Evolutionary conservation across 768 basidiomycete genomes (phyloP).

Genomic region (Macrolepiota fuliginosa): DNA sequence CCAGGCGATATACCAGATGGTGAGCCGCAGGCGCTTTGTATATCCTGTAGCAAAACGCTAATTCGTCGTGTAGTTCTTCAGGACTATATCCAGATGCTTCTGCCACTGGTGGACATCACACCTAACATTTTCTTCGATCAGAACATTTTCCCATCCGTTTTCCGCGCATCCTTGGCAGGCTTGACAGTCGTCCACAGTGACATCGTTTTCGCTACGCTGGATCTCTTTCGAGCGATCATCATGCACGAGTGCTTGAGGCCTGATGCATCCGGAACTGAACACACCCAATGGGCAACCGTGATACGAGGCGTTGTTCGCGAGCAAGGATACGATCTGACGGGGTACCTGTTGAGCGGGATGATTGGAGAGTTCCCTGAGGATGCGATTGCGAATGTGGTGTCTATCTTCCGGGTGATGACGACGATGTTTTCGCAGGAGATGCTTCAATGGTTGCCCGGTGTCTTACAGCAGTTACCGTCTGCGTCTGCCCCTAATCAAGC

Average conservation of each 20-base stretch:
- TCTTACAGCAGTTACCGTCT: slow-evolving; percentile 69
- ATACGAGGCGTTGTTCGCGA: slow-evolving; percentile 63
- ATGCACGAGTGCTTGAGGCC: slow-evolving; percentile 63
- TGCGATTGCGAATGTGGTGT: slow-evolving; percentile 64
- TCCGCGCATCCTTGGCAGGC: slow-evolving; percentile 72
- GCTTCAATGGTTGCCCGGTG: slow-evolving; percentile 66
- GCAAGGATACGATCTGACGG: slow-evolving; percentile 71
- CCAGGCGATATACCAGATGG: slow-evolving; percentile 86
- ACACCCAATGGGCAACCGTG: slow-evolving; percentile 55
- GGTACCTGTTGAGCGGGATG: slow-evolving; percentile 71
- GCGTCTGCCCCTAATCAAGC: slow-evolving; percentile 58
- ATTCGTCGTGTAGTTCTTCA: slow-evolving; percentile 68
- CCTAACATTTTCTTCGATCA: slow-evolving; percentile 83
- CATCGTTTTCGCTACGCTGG: slow-evolving; percentile 78
- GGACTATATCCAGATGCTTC: slow-evolving; percentile 84
- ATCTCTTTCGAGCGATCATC: slow-evolving; percentile 73
- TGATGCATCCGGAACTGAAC: slow-evolving; percentile 36
- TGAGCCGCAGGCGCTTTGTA: slow-evolving; percentile 34
- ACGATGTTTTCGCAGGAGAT: slow-evolving; percentile 68
- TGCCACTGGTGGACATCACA: slow-evolving; percentile 60
- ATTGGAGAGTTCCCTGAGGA: slow-evolving; percentile 91
- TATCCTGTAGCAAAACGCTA: background rate
- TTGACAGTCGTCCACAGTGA: slow-evolving; percentile 83
- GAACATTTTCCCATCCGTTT: slow-evolving; percentile 71
- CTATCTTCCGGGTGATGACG: slow-evolving; percentile 72